These are phyloP conservation scores for Ophiostoma sp. DNA, from an alignment of 2,329 filamentous ascomycete species.

Conservation along the genomic window DNA sequence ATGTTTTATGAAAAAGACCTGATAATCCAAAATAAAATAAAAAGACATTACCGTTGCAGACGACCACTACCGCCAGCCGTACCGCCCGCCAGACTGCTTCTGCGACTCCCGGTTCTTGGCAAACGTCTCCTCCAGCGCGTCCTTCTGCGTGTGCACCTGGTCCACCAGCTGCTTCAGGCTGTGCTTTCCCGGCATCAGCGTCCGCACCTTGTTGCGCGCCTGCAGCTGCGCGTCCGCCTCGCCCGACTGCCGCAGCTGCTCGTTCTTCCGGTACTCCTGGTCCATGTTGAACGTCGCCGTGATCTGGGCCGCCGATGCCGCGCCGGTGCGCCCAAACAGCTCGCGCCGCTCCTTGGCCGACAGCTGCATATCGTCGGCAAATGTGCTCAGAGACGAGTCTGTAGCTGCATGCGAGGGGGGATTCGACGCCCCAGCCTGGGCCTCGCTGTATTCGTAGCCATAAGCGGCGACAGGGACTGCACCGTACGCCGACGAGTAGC, in stretches of 20 bases:
- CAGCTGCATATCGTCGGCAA: constrained; percentile 74
- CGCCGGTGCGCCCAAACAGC: constrained; percentile 68
- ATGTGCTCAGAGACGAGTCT: constrained; percentile 53
- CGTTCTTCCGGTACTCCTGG: constrained; percentile 78
- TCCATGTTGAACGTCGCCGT: constrained; percentile 87
- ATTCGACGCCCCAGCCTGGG: constrained; percentile 29
- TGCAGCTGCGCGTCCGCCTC: constrained; percentile 67
- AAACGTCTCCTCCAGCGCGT: constrained; percentile 85
- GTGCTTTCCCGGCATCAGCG: constrained; percentile 83
- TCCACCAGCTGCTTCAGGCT: constrained; percentile 82
- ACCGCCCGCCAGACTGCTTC: constrained; percentile 73
- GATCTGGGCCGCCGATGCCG: constrained; percentile 47
- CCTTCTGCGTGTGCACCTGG: constrained; percentile 73
- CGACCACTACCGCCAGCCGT: constrained; percentile 66
- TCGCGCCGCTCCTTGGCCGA: constrained; percentile 72
- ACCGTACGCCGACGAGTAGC: background rate
- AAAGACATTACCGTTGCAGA: background rate
- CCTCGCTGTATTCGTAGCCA: background rate
- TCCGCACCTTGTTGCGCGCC: constrained; percentile 74
- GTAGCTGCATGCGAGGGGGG: background rate
- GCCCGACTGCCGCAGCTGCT: constrained; percentile 64
- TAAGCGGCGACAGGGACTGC: constrained; percentile 1
- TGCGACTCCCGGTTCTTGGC: constrained; percentile 73
- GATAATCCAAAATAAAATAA: background rate
- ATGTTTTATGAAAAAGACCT: background rate